Evolutionary conservation across 768 basidiomycete genomes (phyloP).

Genomic region (Clavulina sp.): DNA sequence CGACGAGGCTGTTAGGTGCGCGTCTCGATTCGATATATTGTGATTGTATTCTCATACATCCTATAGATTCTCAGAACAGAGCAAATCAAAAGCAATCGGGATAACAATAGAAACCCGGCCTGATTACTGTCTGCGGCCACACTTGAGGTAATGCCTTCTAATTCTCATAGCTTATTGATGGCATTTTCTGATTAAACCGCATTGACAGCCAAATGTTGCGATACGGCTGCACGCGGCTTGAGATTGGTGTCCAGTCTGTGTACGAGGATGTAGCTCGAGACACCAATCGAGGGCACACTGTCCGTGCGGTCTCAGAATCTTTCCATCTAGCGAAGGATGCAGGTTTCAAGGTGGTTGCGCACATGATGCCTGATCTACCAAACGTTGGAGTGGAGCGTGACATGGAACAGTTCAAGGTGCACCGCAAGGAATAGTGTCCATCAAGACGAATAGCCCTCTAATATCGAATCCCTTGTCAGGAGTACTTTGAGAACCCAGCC

Average conservation of each 20-base stretch:
- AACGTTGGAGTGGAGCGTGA: conserved; percentile 96
- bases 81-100: conserved; percentile 95
- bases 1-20: conserved; percentile 82
- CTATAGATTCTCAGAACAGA: conserved; percentile 77
- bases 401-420: conserved; percentile 81
- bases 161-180: not conserved
- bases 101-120: conserved; percentile 98
- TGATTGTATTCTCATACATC: not conserved
- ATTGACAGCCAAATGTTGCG: conserved; percentile 81
- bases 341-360: conserved; percentile 98
- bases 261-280: conserved; percentile 99
- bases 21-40: not conserved
- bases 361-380: conserved; percentile 99
- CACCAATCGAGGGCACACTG: conserved; percentile 97
- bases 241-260: conserved; percentile 97
- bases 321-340: conserved; percentile 98
- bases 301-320: conserved; percentile 88
- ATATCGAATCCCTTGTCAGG: conserved; percentile 20
- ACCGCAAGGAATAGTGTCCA: not conserved
- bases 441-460: not conserved
- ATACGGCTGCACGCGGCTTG: conserved; percentile 94
- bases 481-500: conserved; percentile 97
- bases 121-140: conserved; percentile 93
- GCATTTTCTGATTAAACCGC: not conserved
- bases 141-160: conserved; percentile 54